phyloP scores from a whole-genome alignment of 2,329 filamentous ascomycete genomes.

The Ceratocystis albifundus region DNA sequence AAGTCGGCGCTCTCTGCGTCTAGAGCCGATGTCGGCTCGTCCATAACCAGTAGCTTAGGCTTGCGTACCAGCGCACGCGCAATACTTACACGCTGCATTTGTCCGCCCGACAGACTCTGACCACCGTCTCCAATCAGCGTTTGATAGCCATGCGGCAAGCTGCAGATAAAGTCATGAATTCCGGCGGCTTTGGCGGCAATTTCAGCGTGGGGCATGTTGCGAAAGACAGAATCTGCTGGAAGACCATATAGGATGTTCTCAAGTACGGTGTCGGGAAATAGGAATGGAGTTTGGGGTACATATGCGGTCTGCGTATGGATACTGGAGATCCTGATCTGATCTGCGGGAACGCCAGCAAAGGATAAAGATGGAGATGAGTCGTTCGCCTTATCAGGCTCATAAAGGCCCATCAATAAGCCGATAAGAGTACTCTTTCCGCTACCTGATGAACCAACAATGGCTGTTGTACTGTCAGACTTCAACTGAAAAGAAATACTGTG shows the following conservation, averaged over 20 bases:
- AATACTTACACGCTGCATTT: constrained; percentile 70
- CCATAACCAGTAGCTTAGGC: constrained; percentile 64
- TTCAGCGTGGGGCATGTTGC: constrained; percentile 36
- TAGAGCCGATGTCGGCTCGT: constrained; percentile 76
- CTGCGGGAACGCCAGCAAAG: not conserved
- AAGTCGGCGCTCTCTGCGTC: constrained; percentile 56
- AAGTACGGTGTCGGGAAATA: constrained; percentile 67
- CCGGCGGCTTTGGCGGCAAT: constrained; percentile 43
- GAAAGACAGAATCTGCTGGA: constrained; percentile 40
- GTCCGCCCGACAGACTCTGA: constrained; percentile 62
- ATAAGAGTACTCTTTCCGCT: constrained; percentile 85
- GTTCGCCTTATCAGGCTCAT: constrained; percentile 34
- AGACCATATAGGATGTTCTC: constrained; percentile 79
- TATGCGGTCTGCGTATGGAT: constrained; percentile 53
- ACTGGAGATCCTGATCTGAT: constrained; percentile 45
- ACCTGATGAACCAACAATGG: constrained; percentile 73
- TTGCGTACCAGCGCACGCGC: constrained; percentile 63
- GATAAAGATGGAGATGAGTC: not conserved
- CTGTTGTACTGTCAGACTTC: constrained; percentile 51
- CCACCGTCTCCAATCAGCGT: constrained; percentile 71
- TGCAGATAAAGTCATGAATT: constrained; percentile 59
- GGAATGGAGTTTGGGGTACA: constrained; percentile 57
- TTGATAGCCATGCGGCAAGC: constrained; percentile 55
- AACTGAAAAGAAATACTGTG: constrained; percentile 55
- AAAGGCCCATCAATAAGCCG: constrained; percentile 61